Percentiles rank a stretch among this genome's conserved stretches.
These are phyloP conservation scores for Erysimum cheiri DNA, from an alignment of 441 rosid genomes.

Conservation along the genomic window DNA sequence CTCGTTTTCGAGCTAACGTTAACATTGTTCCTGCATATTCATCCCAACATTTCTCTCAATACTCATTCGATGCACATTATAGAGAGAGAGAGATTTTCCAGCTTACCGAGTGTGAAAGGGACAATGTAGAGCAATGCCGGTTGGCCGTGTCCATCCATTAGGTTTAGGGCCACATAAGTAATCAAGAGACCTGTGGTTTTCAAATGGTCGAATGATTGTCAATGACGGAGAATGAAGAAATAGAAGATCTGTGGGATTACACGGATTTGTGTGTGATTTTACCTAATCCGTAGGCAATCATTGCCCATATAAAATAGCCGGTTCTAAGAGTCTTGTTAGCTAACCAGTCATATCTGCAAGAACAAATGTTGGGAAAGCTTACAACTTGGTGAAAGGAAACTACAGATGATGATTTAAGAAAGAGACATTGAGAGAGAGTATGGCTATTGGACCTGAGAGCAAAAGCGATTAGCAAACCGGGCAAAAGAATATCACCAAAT, in stretches of 20 bases:
- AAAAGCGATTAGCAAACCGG: slow-evolving; percentile 61
- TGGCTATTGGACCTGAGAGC: slow-evolving; percentile 50
- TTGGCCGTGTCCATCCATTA: slow-evolving; percentile 55
- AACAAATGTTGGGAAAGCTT: slow-evolving; percentile 25
- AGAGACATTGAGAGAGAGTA: neutral
- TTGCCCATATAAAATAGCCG: slow-evolving; percentile 96
- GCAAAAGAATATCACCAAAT: slow-evolving; percentile 66
- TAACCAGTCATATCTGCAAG: slow-evolving; percentile 88
- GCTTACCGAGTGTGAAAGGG: slow-evolving; percentile 50
- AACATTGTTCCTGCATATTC: slow-evolving; percentile 61
- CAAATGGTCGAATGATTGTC: slow-evolving; percentile 20
- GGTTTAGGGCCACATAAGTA: slow-evolving; percentile 48
- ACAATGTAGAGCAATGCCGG: slow-evolving; percentile 52
- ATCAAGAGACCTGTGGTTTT: slow-evolving; percentile 46
- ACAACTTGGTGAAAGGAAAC: slow-evolving; percentile 24
- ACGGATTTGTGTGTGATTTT: slow-evolving; percentile 15
- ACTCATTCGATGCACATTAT: neutral
- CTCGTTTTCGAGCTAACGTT: slow-evolving; percentile 58
- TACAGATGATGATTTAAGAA: slow-evolving; percentile 7
- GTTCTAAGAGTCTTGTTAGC: slow-evolving; percentile 83
- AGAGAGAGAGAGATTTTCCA: neutral
- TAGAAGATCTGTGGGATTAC: neutral
- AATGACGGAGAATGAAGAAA: slow-evolving; percentile 15
- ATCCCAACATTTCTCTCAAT: slow-evolving; percentile 8
- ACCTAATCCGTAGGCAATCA: slow-evolving; percentile 97